Evolutionary conservation across 257 asterid genomes (phyloP), one percentile per base, ranked within the genome.

Genomic region (Nicotiana noctiflora): DNA sequence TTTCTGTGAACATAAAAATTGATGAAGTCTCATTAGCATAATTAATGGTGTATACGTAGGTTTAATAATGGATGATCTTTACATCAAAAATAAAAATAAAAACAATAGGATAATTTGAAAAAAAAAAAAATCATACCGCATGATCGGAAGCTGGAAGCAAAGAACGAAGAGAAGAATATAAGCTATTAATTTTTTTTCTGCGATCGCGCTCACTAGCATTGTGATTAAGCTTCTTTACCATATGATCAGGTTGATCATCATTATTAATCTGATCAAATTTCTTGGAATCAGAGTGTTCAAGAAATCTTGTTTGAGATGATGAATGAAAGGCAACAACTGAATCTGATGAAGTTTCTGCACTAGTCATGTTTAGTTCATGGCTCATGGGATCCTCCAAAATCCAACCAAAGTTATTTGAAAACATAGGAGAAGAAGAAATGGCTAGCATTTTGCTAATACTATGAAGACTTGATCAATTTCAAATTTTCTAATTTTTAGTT

Each of bases 171-270:
- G 90, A 81, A 21, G 89, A 79, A 75, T 90, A 94, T 87, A 94
- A 74, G 72, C 81, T 15, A 75, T 90, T 94, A 19, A 94, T 90
- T 4, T 70, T 88, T 67, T 88, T 89, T 13, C 98, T 95, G 15
- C 97, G 97, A 44, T 92, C 91, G 0, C 98, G 90, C 74, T 94
- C 98, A 15, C 91, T 89, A 2, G 97, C 97, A 63, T 94, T 94
- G 61, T 94, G 98, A 83, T 90, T 88, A 53, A 90, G 84, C 87
- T 91, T 92, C 90, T 89, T 92, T 3, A 75, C 86, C 37, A 6
- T 79, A 2, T 72, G 60, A 46, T 72, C 37, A 14, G 60, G 8
- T 72, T 72, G 78, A 23, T 72, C 60, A 72, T 21, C 60, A n/a
- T 70, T 70, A 21, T 1, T 44, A 13, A 6, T 23, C 7, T 13